Base-by-base conservation (phyloP, 78 protist genomes). In the Dictyostelium purpureum region DNA sequence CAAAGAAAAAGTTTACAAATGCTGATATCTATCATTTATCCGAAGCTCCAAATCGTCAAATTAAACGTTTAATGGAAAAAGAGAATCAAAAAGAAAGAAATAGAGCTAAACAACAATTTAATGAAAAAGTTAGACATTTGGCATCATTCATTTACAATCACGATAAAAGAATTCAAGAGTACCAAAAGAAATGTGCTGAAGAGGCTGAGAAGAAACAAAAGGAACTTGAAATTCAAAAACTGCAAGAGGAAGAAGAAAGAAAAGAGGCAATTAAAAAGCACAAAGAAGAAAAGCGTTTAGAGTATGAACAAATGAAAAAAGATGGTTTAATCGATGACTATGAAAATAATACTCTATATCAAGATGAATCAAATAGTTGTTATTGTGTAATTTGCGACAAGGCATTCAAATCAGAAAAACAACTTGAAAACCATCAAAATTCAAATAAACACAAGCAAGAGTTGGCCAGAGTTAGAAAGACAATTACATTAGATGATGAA, bases 11-110 rank as follows among this genome's bases (percentile, higher is more conserved):
- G 19, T 97, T 96, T 71, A 45, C 94, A 19, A 66, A 67, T 67
- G 57, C 87, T n/a, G 96, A 96, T 73, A 40, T 65, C 43, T 96
- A 96, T 82, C 93, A 97, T 43, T 74, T 87, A 9, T 56, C 66
- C 19, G 96, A 94, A 24, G 97, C 94, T 9, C 92, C 95, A 43
- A 77, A 93, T 69, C 61, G 97, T 11, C 63, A 70, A 66, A 42
- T 85, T 21, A 88, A 87, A 67, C 74, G 98, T 38, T 75, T 87
- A 19, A 94, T 95, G 73, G 98, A 95, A 81, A 90, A 93, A 75
- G 97, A 95, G 57, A 97, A 97, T 88, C 52, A 81, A 59, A 94
- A 94, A 51, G 95, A 80, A 61, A 54, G 98, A 12, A 49, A 11
- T 0, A 47, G 19, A 24, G 94, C 88, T 18, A 16, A 70, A 42